Evolutionary conservation across 1,284 basidiomycete genomes (phyloP).

Genomic region (Afroboletus lepidellus): DNA sequence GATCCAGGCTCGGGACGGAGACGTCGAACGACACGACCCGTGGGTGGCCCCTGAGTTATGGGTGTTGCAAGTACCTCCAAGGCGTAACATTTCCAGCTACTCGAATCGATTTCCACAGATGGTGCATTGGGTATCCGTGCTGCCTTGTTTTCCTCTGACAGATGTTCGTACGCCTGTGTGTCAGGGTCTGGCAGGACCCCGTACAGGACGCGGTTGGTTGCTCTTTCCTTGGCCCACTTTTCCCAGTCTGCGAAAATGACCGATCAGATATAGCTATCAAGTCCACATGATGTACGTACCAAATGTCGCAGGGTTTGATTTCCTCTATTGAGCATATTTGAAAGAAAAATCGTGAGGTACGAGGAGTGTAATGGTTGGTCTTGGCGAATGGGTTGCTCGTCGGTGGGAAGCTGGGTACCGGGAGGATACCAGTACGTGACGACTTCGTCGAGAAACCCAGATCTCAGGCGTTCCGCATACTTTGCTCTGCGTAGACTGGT

Average conservation of each 20-base stretch:
- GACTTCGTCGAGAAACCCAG: conserved; percentile 1
- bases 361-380: neutral
- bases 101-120: neutral
- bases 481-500: neutral
- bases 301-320: neutral
- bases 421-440: conserved; percentile 1
- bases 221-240: neutral
- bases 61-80: neutral
- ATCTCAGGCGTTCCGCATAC: neutral
- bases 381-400: neutral
- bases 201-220: neutral
- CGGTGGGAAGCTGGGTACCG: neutral
- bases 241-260: neutral
- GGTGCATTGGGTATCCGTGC: neutral
- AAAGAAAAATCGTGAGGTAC: neutral
- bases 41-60: too few species aligned
- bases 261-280: neutral
- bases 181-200: neutral
- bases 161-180: neutral
- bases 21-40: too few species aligned
- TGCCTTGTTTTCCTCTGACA: neutral
- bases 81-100: neutral
- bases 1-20: neutral
- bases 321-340: neutral
- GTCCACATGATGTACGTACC: neutral